Evolutionary conservation across 495 filamentous ascomycete genomes (phyloP).

Genomic region (Hypoxylon trugodes): DNA sequence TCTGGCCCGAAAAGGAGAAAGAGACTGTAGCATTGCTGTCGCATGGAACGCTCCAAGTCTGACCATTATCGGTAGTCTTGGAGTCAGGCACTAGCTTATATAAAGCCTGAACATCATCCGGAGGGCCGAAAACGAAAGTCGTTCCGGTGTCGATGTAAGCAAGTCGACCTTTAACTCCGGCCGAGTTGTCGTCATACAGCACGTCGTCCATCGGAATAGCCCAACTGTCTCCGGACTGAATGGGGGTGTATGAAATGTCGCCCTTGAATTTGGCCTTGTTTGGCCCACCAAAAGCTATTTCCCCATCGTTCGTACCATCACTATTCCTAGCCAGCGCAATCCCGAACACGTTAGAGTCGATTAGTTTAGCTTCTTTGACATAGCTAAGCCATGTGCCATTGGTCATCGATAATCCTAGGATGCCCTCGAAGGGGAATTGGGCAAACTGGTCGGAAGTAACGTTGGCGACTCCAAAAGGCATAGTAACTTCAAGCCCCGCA

Average conservation of each 20-base stretch:
- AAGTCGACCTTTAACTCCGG: constrained; percentile 58
- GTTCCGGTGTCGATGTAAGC: constrained; percentile 87
- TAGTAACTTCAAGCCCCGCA: constrained; percentile 65
- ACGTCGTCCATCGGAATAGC: constrained; percentile 72
- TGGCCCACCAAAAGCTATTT: constrained; percentile 77
- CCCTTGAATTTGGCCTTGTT: constrained; percentile 72
- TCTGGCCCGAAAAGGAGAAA: constrained; percentile 55
- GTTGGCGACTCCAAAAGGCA: constrained; percentile 75
- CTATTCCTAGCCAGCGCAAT: constrained; percentile 69
- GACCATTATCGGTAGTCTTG: constrained; percentile 48
- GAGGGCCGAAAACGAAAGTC: constrained; percentile 74
- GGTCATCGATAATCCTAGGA: constrained; percentile 75
- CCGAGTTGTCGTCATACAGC: constrained; percentile 62
- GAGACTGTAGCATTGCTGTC: constrained; percentile 57
- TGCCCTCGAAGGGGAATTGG: constrained; percentile 86
- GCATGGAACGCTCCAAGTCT: constrained; percentile 76
- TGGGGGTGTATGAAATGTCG: constrained; percentile 67
- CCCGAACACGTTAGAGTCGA: constrained; percentile 72
- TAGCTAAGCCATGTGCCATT: constrained; percentile 70
- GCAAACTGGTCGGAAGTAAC: constrained; percentile 72
- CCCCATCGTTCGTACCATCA: constrained; percentile 73
- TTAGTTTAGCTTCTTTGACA: constrained; percentile 62
- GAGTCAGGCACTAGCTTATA: constrained; percentile 73
- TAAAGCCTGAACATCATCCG: constrained; percentile 67
- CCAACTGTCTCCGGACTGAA: constrained; percentile 63